These are phyloP conservation scores for Chrysanthemum seticuspe DNA, from an alignment of 129 eudicot genomes.

Conservation along the genomic window DNA sequence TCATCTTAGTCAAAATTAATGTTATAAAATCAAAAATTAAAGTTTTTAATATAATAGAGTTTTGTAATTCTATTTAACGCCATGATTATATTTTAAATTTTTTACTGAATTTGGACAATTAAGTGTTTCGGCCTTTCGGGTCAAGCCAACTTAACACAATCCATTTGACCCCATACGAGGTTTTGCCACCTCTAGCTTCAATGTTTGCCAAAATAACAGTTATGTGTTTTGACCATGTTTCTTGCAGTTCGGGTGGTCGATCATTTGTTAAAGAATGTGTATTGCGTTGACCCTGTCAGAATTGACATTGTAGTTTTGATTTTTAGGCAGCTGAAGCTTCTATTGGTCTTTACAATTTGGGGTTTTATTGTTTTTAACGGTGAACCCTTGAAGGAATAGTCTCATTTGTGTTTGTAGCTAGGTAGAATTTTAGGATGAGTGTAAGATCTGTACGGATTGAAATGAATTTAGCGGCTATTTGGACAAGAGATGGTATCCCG, in stretches of 20 bases:
- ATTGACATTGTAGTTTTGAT: not conserved
- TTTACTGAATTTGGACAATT: not conserved
- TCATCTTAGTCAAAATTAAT: not conserved
- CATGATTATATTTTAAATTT: not conserved
- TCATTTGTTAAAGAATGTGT: conserved; percentile 76
- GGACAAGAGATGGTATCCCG: not conserved
- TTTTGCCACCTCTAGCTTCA: not conserved
- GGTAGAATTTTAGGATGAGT: conserved; percentile 26
- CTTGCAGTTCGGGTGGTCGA: conserved; percentile 79
- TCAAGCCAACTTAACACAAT: not conserved
- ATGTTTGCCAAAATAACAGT: not conserved
- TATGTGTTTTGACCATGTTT: conserved; percentile 15
- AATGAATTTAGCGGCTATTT: conserved; percentile 15
- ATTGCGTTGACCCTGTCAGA: conserved; percentile 45
- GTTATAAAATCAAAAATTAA: not conserved
- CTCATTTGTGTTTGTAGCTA: conserved; percentile 20
- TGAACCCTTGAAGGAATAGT: conserved; percentile 24
- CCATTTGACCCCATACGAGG: not conserved
- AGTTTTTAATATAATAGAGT: not conserved
- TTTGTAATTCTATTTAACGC: not conserved
- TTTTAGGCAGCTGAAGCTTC: conserved; percentile 7
- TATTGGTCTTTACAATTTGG: conserved; percentile 15
- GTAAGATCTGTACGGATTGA: conserved; percentile 16
- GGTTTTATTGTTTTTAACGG: conserved; percentile 22
- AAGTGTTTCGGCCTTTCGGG: not conserved